A percentile compares a stretch with the other conserved stretches of the same genome.
Evolutionary conservation across 495 filamentous ascomycete genomes (phyloP).

Genomic region (Tuber calosporum): DNA sequence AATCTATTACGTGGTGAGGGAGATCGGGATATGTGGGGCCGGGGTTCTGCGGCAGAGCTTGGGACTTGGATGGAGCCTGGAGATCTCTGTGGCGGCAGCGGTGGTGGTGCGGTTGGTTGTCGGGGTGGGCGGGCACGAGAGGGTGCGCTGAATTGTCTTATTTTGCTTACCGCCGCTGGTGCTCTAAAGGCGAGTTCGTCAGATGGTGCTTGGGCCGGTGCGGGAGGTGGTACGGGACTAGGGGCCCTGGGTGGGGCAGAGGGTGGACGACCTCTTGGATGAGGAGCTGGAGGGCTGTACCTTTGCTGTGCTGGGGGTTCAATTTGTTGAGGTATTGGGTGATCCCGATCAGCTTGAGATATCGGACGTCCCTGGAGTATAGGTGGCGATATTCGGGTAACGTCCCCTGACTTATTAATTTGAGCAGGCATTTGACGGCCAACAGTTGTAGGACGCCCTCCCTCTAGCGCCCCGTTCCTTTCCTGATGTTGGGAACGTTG

Average conservation of each 20-base stretch:
- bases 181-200: background rate
- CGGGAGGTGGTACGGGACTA: background rate
- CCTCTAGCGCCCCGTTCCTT: background rate
- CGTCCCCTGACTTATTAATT: background rate
- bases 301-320: background rate
- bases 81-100: background rate
- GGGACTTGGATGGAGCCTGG: background rate
- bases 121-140: background rate
- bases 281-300: slow-evolving; percentile 8
- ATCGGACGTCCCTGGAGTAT: background rate
- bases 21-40: background rate
- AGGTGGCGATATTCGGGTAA: background rate
- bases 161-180: background rate
- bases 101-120: background rate
- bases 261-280: background rate
- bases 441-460: background rate
- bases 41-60: background rate
- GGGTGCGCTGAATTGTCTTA: background rate
- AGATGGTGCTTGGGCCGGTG: background rate
- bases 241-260: background rate
- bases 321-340: background rate
- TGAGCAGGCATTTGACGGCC: background rate
- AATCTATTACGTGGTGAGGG: background rate
- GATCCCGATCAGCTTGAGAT: background rate
- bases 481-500: background rate